Conservation (phyloP, 2,329 filamentous ascomycete genomes). For the Calonectria henricotiae region DNA sequence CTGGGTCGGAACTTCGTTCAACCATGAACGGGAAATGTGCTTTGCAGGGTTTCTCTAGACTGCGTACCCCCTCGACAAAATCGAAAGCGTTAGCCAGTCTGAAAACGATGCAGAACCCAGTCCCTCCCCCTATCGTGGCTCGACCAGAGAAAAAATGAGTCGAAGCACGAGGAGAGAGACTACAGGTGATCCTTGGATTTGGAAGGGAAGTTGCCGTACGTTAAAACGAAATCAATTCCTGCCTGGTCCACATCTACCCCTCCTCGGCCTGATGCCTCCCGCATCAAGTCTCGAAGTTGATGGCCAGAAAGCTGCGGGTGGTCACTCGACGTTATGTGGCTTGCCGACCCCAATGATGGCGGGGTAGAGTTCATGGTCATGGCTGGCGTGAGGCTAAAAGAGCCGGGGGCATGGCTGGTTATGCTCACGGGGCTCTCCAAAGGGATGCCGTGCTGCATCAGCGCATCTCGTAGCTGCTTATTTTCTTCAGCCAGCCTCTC, state of each 20-base stretch:
- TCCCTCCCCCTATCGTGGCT: slow-evolving; percentile 26
- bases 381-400: slow-evolving; percentile 66
- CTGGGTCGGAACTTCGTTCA: slow-evolving; percentile 71
- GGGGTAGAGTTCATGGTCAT: slow-evolving; percentile 63
- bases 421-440: slow-evolving; percentile 57
- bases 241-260: slow-evolving; percentile 83
- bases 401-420: slow-evolving; percentile 71
- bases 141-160: slow-evolving; percentile 42
- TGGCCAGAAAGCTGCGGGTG: slow-evolving; percentile 54
- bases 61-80: slow-evolving; percentile 67
- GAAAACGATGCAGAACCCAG: slow-evolving; percentile 40
- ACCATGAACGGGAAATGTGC: slow-evolving; percentile 88
- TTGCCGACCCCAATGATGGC: slow-evolving; percentile 59
- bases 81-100: slow-evolving; percentile 64
- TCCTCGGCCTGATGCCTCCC: slow-evolving; percentile 53
- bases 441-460: slow-evolving; percentile 70
- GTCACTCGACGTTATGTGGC: slow-evolving; percentile 41
- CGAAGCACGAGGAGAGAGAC: slow-evolving; percentile 72
- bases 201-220: slow-evolving; percentile 80
- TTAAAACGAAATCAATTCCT: slow-evolving; percentile 92
- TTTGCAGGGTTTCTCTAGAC: slow-evolving; percentile 94
- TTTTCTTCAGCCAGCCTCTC: slow-evolving; percentile 86
- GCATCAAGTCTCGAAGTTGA: slow-evolving; percentile 52
- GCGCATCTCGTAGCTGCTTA: slow-evolving; percentile 75
- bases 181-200: slow-evolving; percentile 74